Conservation (phyloP, 164 flowering plant species). For the Umbellularia californica region DNA sequence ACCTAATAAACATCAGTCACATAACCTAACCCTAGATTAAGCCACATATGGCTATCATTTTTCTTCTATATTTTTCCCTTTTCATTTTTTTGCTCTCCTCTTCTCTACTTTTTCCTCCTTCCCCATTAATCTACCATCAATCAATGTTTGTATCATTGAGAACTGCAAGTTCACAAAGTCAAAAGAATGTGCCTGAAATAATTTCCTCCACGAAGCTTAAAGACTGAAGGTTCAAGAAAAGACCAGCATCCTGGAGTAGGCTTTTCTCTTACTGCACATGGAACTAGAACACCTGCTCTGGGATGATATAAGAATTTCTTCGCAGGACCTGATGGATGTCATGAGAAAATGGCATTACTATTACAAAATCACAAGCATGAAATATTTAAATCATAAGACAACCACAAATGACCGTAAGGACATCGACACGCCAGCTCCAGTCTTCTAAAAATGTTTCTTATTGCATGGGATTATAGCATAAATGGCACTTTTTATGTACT, state of each 20-base stretch:
- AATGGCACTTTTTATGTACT: no score
- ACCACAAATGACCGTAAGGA: not conserved
- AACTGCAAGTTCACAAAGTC: not conserved
- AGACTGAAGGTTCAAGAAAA: slow-evolving; percentile 68
- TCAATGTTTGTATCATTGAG: no score
- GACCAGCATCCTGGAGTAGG: slow-evolving; percentile 69
- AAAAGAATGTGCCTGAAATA: slow-evolving; percentile 65
- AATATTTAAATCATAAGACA: not conserved
- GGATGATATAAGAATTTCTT: slow-evolving; percentile 68
- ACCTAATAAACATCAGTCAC: no score
- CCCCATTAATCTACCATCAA: no score
- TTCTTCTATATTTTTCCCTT: no score
- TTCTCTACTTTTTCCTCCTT: no score
- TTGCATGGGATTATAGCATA: no score
- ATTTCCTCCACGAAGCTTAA: slow-evolving; percentile 76
- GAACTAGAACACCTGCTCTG: slow-evolving; percentile 65
- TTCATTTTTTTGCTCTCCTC: no score
- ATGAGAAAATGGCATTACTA: not conserved
- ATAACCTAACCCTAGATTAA: no score
- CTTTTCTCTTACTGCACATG: slow-evolving; percentile 53
- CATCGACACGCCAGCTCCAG: not conserved
- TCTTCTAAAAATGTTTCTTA: no score
- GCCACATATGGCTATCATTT: no score
- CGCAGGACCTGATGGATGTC: slow-evolving; percentile 48
- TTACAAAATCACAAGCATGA: not conserved